Evolutionary conservation across 441 rosid species (phyloP).

Genomic region (Iberis amara): DNA sequence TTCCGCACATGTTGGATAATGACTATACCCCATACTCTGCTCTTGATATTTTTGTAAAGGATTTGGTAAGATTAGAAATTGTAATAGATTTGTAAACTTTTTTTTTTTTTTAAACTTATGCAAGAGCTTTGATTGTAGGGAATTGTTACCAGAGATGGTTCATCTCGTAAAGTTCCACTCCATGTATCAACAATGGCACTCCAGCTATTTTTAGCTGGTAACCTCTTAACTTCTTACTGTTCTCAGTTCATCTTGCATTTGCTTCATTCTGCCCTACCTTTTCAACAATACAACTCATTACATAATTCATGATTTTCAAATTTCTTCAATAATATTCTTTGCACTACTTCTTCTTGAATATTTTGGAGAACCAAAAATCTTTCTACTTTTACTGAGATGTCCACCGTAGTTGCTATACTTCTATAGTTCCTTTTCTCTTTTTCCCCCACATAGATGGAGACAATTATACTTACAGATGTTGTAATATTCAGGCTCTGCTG

Average conservation of each 20-base stretch:
- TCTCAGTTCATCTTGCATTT: constrained; percentile 10
- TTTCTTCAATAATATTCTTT: background rate
- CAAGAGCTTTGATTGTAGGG: constrained; percentile 46
- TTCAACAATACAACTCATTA: constrained; percentile 14
- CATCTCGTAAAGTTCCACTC: constrained; percentile 76
- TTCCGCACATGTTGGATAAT: constrained; percentile 92
- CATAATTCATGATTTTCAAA: constrained; percentile 8
- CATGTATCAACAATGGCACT: constrained; percentile 74
- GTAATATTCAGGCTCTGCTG: constrained; percentile 70
- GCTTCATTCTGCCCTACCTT: constrained; percentile 3
- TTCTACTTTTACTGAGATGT: background rate
- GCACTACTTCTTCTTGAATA: constrained; percentile 13
- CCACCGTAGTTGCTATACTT: background rate
- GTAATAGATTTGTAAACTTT: constrained; percentile 11
- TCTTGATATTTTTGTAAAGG: constrained; percentile 96
- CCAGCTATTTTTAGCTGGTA: constrained; percentile 86
- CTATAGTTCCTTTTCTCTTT: constrained; percentile 3
- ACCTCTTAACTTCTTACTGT: constrained; percentile 13
- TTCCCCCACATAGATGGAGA: constrained; percentile 1
- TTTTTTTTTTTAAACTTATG: constrained; percentile 11
- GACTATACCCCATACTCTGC: constrained; percentile 95
- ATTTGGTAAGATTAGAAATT: constrained; percentile 59
- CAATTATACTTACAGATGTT: constrained; percentile 13
- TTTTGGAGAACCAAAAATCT: background rate
- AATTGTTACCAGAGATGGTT: constrained; percentile 76